phyloP scores from a whole-genome alignment of 2,329 filamentous ascomycete genomes.

The Xylariomycetidae sp. region DNA sequence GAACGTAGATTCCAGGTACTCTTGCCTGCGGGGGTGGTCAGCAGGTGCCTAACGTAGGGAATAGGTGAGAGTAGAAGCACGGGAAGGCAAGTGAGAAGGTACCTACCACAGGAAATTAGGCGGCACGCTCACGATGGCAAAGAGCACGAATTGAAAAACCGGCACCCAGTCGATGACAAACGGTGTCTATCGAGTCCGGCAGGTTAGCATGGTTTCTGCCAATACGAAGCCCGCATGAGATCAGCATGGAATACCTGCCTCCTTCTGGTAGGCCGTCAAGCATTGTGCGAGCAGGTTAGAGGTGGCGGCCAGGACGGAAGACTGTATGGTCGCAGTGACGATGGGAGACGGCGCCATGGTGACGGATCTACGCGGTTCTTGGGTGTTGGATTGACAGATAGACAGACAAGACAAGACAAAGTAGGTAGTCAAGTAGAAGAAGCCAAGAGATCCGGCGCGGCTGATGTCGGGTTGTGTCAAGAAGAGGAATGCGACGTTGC shows the following conservation, averaged over 20 bases:
- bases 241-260: slow-evolving; percentile 37
- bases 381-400: no score
- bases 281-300: slow-evolving; percentile 71
- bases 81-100: neutral
- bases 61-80: neutral
- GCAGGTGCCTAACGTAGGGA: slow-evolving; percentile 2
- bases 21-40: slow-evolving; percentile 51
- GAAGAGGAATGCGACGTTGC: no score
- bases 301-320: slow-evolving; percentile 55
- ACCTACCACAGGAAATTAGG: slow-evolving; percentile 75
- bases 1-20: slow-evolving; percentile 67
- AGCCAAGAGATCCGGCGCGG: no score
- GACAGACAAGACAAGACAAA: no score
- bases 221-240: neutral
- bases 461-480: no score
- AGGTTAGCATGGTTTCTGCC: neutral
- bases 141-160: slow-evolving; percentile 72
- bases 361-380: no score
- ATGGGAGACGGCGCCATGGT: slow-evolving; percentile 46
- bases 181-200: slow-evolving; percentile 38
- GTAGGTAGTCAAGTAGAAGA: no score
- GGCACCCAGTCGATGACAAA: slow-evolving; percentile 60
- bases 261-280: slow-evolving; percentile 55
- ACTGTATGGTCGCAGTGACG: slow-evolving; percentile 57
- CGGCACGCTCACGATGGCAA: slow-evolving; percentile 65